Conservation (phyloP, 306 rosid genomes). For the Dalbergia cultrata region DNA sequence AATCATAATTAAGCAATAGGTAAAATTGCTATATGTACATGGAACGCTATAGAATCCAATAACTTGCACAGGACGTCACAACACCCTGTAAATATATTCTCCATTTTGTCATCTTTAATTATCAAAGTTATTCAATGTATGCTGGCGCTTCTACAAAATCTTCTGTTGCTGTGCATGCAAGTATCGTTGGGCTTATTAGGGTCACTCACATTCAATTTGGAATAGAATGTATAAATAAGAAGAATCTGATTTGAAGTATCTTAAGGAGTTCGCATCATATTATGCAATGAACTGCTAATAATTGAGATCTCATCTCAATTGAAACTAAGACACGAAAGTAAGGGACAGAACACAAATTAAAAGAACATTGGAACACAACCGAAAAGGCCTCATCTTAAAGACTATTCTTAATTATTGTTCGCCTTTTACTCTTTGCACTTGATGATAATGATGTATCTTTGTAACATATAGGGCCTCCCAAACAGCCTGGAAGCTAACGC, state of each 20-base stretch:
- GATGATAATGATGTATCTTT: constrained; percentile 27
- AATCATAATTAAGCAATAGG: background rate
- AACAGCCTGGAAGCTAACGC: constrained; percentile 32
- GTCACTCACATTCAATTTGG: background rate
- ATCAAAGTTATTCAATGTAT: background rate
- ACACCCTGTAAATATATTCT: background rate
- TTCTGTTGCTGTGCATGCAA: background rate
- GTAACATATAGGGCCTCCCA: background rate
- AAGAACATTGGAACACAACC: background rate
- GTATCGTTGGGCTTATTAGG: too few species aligned
- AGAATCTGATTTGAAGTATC: background rate
- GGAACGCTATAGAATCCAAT: background rate
- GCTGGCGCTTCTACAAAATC: background rate
- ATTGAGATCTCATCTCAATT: background rate
- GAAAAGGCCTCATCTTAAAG: constrained; percentile 14
- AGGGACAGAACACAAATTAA: background rate
- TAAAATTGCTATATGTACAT: background rate
- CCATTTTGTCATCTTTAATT: background rate
- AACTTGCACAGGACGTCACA: background rate
- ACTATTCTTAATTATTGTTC: constrained; percentile 4
- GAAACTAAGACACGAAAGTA: background rate
- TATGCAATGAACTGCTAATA: background rate
- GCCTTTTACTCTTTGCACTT: constrained; percentile 32
- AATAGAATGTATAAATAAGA: background rate
- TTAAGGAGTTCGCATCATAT: background rate